Evolutionary conservation across 176 grass and related monocot genomes (phyloP), one percentile per base, ranked within the genome.

Genomic region (Cenchrus purpureus): DNA sequence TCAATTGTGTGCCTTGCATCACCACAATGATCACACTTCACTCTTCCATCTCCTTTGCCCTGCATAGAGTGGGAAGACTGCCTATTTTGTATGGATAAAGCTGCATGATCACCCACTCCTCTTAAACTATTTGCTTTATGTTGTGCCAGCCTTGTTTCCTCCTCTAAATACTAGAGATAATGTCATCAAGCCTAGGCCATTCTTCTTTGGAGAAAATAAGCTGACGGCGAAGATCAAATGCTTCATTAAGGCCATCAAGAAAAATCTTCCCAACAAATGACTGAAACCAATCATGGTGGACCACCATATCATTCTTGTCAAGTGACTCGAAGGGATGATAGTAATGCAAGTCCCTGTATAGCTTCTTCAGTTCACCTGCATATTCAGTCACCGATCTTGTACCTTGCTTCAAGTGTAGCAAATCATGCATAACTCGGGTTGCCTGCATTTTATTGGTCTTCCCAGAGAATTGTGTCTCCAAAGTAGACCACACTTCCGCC

Each of bases 11-110:
- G 74, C 0, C 74, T 54, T 0, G 19, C 12, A 0, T 0, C 0
- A 4, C 43, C 6, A 5, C 74, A 77, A 0, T 77, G 10, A 2
- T 77, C 54, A 77, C 54, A 77, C 12, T n/a, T 56, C 3, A 29
- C 16, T 19, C 34, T 74, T 0, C 31, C 20, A 1, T 11, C 57
- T 2, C 10, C 25, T 37, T 13, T 1, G 1, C 20, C 29, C 1
- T 7, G 0, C 5, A 3, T 8, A 10, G 2, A 3, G 10, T 5
- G 31, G 1, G 1, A 3, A 1, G 8, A 34, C 34, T 1, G 51
- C 10, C 3, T 0, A 0, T 32, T 55, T 10, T 76, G 12, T 1
- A 76, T 58, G 0, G 29, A 58, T 9, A 43, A 29, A 0, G 73
- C 73, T 9, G 74, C 54, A 42, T 8, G 8, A 22, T 4, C 74